A percentile compares a stretch with the other conserved stretches of the same genome.
Evolutionary conservation across 139 green algal genomes (phyloP).

Genomic region (Chlamydomonas sp.): DNA sequence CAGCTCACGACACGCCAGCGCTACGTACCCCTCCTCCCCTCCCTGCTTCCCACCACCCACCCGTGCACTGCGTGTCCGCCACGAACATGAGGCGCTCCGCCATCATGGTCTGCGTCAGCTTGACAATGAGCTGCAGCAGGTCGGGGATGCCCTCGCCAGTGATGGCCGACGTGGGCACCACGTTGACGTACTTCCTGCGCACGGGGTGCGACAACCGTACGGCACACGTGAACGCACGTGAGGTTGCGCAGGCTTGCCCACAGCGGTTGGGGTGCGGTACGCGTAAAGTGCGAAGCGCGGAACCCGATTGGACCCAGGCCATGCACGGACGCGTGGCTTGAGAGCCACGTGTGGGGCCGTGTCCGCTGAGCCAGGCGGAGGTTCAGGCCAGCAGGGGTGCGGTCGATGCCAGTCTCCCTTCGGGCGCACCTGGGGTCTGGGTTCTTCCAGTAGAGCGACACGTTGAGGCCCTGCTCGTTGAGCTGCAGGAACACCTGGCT

Average conservation of each 20-base stretch:
- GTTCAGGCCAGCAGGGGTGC: not conserved
- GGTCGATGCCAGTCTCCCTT: not conserved
- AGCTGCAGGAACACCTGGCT: slow-evolving; percentile 52
- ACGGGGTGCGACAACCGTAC: not conserved
- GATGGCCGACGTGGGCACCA: slow-evolving; percentile 97
- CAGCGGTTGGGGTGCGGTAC: no score
- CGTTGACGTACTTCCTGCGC: slow-evolving; percentile 81
- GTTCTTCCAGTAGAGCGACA: slow-evolving; percentile 98
- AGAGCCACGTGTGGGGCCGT: no score
- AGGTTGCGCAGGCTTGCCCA: no score
- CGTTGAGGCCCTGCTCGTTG: slow-evolving; percentile 92
- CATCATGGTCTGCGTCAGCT: slow-evolving; percentile 96
- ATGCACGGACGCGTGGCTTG: no score
- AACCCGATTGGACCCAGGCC: no score
- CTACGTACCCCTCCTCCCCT: not conserved
- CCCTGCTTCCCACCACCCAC: not conserved
- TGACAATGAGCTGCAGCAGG: slow-evolving; percentile 84
- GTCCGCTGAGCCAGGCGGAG: not conserved
- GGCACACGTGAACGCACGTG: no score
- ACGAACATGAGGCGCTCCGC: slow-evolving; percentile 94
- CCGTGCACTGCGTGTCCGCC: slow-evolving; percentile 78
- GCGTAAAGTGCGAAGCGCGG: no score
- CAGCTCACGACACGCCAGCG: not conserved
- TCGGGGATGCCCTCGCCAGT: slow-evolving; percentile 84
- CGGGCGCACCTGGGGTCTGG: slow-evolving; percentile 72